These are phyloP conservation scores for Leptoxyphium fumago DNA, from an alignment of 2,329 filamentous ascomycete genomes.

Conservation along the genomic window DNA sequence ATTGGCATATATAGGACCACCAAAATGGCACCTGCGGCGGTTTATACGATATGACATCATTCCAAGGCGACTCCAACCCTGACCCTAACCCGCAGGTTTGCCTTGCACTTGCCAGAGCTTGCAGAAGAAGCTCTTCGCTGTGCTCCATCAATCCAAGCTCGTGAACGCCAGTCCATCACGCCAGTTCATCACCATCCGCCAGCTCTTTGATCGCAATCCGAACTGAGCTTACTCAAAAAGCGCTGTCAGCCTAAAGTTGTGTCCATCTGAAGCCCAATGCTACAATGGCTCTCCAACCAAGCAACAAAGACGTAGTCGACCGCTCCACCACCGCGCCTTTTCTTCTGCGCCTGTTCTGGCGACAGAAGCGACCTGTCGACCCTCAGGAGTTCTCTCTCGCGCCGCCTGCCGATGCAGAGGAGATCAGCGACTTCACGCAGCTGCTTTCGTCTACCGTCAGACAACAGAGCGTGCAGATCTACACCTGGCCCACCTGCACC, in stretches of 20 bases:
- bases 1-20: too few species aligned
- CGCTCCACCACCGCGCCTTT: slow-evolving; percentile 65
- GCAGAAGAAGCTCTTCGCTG: too few species aligned
- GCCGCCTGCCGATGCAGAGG: slow-evolving; percentile 26
- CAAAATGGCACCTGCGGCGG: too few species aligned
- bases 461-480: slow-evolving; percentile 48
- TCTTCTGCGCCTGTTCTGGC: slow-evolving; percentile 74
- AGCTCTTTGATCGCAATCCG: too few species aligned
- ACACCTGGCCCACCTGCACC: slow-evolving; percentile 74
- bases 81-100: neutral
- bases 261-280: neutral
- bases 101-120: too few species aligned
- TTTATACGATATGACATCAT: neutral
- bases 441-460: slow-evolving; percentile 40
- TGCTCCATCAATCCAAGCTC: too few species aligned
- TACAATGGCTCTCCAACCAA: slow-evolving; percentile 21
- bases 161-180: too few species aligned
- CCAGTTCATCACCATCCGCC: too few species aligned
- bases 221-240: too few species aligned
- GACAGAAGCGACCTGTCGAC: slow-evolving; percentile 58
- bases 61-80: neutral
- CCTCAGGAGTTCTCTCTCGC: slow-evolving; percentile 51
- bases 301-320: slow-evolving; percentile 36
- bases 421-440: slow-evolving; percentile 25
- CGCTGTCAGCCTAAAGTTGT: too few species aligned